A percentile compares a stretch with the other conserved stretches of the same genome.
Evolutionary conservation across 1,139 yeast genomes (phyloP).

Genomic region (Magnusiomyces clavatus): DNA sequence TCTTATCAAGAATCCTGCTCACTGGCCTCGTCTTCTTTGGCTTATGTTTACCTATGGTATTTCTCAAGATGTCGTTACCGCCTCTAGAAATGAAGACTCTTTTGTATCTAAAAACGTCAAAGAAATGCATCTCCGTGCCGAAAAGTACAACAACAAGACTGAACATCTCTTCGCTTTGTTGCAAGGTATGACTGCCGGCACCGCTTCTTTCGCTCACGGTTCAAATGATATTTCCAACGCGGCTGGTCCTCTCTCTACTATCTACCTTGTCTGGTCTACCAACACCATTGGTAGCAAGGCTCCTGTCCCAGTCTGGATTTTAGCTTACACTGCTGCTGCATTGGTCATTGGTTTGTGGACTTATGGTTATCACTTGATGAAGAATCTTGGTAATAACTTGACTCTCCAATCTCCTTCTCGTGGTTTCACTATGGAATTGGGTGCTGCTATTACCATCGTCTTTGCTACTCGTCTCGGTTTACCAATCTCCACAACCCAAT

Average conservation of each 20-base stretch:
- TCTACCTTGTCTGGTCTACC: constrained; percentile 54
- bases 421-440: constrained; percentile 73
- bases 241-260: constrained; percentile 65
- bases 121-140: constrained; percentile 49
- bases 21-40: constrained; percentile 49
- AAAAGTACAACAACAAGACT: constrained; percentile 61
- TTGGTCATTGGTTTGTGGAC: constrained; percentile 67
- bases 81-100: constrained; percentile 37
- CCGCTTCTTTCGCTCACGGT: constrained; percentile 75
- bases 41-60: constrained; percentile 52
- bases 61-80: constrained; percentile 51
- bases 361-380: constrained; percentile 64
- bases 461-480: constrained; percentile 67
- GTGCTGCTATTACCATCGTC: constrained; percentile 69
- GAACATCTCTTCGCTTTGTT: constrained; percentile 64
- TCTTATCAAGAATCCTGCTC: constrained; percentile 32
- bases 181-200: constrained; percentile 68
- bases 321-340: constrained; percentile 61
- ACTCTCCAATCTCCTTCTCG: constrained; percentile 73
- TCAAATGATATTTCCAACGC: constrained; percentile 78
- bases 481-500: constrained; percentile 72
- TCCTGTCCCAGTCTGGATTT: constrained; percentile 64
- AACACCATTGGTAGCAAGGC: constrained; percentile 44
- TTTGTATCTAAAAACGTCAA: constrained; percentile 33
- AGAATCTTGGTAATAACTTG: constrained; percentile 64